A percentile compares a stretch with the other conserved stretches of the same genome.
These are phyloP conservation scores for Rhododendron vialii DNA, from an alignment of 148 eudicot genomes.

Conservation along the genomic window DNA sequence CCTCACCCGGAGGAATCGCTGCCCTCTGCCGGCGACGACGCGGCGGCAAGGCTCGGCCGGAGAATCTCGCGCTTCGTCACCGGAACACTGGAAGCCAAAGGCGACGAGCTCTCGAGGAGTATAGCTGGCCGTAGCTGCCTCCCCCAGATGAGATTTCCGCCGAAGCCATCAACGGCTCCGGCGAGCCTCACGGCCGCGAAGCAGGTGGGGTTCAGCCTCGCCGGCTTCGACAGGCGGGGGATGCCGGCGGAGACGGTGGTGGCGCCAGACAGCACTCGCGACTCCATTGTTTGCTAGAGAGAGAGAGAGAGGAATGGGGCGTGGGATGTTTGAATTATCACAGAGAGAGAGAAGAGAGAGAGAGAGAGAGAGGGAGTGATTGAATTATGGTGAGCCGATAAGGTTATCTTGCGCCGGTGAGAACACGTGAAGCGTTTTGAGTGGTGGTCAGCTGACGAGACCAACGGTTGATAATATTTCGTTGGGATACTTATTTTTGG, in stretches of 20 bases:
- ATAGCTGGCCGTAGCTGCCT: conserved; percentile 76
- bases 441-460: conserved; percentile 22
- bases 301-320: neutral
- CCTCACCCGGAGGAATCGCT: conserved; percentile 95
- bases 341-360: neutral
- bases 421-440: conserved; percentile 11
- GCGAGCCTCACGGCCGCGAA: conserved; percentile 22
- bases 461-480: conserved; percentile 15
- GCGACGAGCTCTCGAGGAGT: conserved; percentile 38
- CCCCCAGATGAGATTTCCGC: conserved; percentile 78
- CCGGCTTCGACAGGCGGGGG: conserved; percentile 34
- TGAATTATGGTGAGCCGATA: conserved; percentile 19
- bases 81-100: neutral
- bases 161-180: conserved; percentile 31
- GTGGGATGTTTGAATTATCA: neutral
- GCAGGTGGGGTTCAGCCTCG: conserved; percentile 12
- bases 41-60: conserved; percentile 65
- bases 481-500: neutral
- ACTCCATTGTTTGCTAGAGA: conserved; percentile 52
- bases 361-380: conserved; percentile 16
- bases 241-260: conserved; percentile 50
- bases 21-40: conserved; percentile 50
- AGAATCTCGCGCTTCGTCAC: conserved; percentile 37
- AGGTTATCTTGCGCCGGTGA: conserved; percentile 25
- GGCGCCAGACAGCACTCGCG: conserved; percentile 68